These are phyloP conservation scores for Amanita rimosa DNA, from an alignment of 768 basidiomycete species.

Conservation along the genomic window DNA sequence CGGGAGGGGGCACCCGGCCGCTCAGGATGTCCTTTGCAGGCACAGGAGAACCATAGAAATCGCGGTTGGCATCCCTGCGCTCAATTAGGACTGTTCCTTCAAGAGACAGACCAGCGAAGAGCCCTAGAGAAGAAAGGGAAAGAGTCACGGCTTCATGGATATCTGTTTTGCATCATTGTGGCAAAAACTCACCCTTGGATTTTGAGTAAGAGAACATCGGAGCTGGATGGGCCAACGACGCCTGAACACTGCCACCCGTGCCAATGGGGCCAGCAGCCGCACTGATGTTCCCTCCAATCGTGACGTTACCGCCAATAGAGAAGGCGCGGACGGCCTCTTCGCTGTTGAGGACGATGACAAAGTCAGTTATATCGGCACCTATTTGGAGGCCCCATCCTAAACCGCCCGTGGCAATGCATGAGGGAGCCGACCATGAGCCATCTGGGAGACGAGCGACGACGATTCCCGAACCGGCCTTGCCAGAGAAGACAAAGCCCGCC, in stretches of 20 bases:
- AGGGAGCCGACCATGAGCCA: constrained; percentile 95
- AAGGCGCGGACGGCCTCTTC: constrained; percentile 95
- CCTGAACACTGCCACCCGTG: constrained; percentile 84
- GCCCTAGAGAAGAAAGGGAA: constrained; percentile 33
- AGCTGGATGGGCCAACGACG: constrained; percentile 82
- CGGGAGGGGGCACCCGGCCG: constrained; percentile 93
- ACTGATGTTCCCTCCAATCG: constrained; percentile 83
- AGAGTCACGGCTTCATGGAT: not conserved
- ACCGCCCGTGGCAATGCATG: constrained; percentile 93
- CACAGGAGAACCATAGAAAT: constrained; percentile 89
- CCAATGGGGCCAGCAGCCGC: constrained; percentile 90
- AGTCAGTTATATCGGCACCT: constrained; percentile 91
- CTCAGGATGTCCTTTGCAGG: constrained; percentile 86
- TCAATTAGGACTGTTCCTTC: constrained; percentile 94
- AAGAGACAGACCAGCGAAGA: constrained; percentile 90
- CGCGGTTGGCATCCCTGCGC: constrained; percentile 90
- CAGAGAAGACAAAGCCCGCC: constrained; percentile 91
- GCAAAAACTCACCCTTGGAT: constrained; percentile 64
- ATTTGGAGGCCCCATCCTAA: constrained; percentile 94
- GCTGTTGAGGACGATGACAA: constrained; percentile 94
- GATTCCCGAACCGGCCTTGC: constrained; percentile 87
- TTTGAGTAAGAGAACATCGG: constrained; percentile 98
- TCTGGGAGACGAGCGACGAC: constrained; percentile 90
- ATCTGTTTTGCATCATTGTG: not conserved
- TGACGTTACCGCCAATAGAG: constrained; percentile 91